A percentile compares a stretch with the other conserved stretches of the same genome.
Evolutionary conservation across 805 yeast genomes (phyloP).

Genomic region (Hanseniaspora lachancei): DNA sequence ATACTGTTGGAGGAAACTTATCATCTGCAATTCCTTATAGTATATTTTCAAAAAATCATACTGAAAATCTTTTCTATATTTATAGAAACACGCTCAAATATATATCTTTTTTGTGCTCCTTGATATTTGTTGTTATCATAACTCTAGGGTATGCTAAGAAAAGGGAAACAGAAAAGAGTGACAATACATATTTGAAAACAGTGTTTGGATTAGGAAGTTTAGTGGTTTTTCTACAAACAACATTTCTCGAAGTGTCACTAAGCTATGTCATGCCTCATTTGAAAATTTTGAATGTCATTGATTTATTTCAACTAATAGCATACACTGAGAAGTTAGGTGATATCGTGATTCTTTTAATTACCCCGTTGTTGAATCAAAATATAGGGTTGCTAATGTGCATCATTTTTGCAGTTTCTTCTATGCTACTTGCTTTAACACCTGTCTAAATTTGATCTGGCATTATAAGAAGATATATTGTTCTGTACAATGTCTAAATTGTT

Average conservation of each 20-base stretch:
- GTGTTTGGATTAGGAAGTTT: background rate
- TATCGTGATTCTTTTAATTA: background rate
- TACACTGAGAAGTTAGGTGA: background rate
- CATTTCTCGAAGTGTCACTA: background rate
- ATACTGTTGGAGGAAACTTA: background rate
- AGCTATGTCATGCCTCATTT: background rate
- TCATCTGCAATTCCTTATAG: background rate
- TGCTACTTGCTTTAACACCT: background rate
- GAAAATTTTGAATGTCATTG: background rate
- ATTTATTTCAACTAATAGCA: background rate
- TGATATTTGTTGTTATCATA: background rate
- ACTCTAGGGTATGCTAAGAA: background rate
- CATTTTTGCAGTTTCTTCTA: background rate
- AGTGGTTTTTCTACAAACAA: background rate
- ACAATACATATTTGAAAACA: background rate
- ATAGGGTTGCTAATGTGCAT: background rate
- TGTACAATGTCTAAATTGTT: too few species aligned
- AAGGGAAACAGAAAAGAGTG: background rate
- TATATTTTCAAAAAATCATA: background rate
- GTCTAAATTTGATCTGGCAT: background rate
- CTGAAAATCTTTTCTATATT: too few species aligned
- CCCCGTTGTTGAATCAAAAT: background rate
- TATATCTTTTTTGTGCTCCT: background rate
- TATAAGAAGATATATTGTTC: too few species aligned
- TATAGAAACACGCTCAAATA: background rate